Conservation (phyloP, 768 basidiomycete species). For the Trametopsis cervina region DNA sequence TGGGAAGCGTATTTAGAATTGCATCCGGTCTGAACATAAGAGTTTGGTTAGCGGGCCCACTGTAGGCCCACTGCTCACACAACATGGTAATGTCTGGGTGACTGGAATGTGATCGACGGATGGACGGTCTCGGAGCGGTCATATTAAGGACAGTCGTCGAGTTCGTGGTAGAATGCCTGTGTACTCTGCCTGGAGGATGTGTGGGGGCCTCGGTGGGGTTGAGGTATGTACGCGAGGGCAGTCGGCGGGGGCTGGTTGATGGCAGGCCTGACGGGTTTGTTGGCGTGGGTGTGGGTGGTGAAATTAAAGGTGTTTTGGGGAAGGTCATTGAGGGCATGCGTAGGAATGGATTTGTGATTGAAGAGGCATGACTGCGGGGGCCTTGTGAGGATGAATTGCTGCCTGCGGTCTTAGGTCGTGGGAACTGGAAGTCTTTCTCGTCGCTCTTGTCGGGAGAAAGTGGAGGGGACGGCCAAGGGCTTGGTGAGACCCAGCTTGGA, state of each 20-base stretch:
- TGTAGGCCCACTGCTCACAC: conserved; percentile 48
- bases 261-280: neutral
- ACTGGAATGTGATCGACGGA: conserved; percentile 40
- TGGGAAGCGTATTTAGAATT: conserved; percentile 6
- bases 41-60: conserved; percentile 57
- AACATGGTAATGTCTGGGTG: conserved; percentile 54
- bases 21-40: conserved; percentile 33
- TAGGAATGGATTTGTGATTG: conserved; percentile 3
- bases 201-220: conserved; percentile 1
- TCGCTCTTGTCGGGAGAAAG: conserved; percentile 20
- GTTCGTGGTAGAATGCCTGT: conserved; percentile 19
- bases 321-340: neutral
- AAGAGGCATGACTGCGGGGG: conserved; percentile 6
- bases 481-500: conserved; percentile 46
- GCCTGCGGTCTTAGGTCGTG: conserved; percentile 1
- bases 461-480: conserved; percentile 19
- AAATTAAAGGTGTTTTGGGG: neutral
- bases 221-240: conserved; percentile 7
- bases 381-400: conserved; percentile 1
- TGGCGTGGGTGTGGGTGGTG: neutral
- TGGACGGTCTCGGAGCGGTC: conserved; percentile 39
- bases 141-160: conserved; percentile 30
- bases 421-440: conserved; percentile 4
- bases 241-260: conserved; percentile 4
- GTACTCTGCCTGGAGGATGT: conserved; percentile 2